phyloP scores from a whole-genome alignment of 345 rosid species.

The Pugionium cornutum region DNA sequence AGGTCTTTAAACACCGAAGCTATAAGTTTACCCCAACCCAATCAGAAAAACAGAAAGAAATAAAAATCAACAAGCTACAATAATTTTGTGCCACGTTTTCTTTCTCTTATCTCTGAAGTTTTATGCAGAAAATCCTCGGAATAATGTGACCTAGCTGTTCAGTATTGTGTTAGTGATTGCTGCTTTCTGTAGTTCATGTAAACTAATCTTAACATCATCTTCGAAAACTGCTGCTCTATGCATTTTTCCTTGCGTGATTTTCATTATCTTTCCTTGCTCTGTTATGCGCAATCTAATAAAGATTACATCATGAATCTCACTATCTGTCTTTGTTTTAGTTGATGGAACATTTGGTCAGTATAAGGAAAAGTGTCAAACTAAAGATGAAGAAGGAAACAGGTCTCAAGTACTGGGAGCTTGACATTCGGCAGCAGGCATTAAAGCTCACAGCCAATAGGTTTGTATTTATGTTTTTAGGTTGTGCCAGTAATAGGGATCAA shows the following conservation, averaged over 20 bases:
- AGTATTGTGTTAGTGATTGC: slow-evolving; percentile 24
- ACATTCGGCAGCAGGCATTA: slow-evolving; percentile 95
- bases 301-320: slow-evolving; percentile 25
- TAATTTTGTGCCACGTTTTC: slow-evolving; percentile 6
- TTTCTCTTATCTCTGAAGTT: slow-evolving; percentile 5
- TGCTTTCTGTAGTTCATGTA: slow-evolving; percentile 27
- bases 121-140: slow-evolving; percentile 6
- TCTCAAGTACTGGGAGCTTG: slow-evolving; percentile 80
- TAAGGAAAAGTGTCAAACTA: slow-evolving; percentile 82
- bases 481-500: slow-evolving; percentile 1
- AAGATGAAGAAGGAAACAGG: slow-evolving; percentile 86
- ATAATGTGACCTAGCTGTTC: slow-evolving; percentile 1
- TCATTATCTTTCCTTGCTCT: slow-evolving; percentile 20
- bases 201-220: slow-evolving; percentile 13
- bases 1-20: slow-evolving; percentile 4
- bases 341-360: slow-evolving; percentile 81
- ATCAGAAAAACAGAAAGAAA: slow-evolving; percentile 10
- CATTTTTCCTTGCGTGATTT: slow-evolving; percentile 21
- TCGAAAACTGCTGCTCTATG: slow-evolving; percentile 14
- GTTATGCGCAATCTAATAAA: slow-evolving; percentile 10
- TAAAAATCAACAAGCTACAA: not conserved
- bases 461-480: slow-evolving; percentile 33
- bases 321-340: slow-evolving; percentile 53
- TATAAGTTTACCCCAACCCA: not conserved
- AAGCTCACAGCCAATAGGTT: slow-evolving; percentile 98